These are phyloP conservation scores for Raddia distichophylla DNA, from an alignment of 176 grass and related monocot genomes.

Conservation along the genomic window DNA sequence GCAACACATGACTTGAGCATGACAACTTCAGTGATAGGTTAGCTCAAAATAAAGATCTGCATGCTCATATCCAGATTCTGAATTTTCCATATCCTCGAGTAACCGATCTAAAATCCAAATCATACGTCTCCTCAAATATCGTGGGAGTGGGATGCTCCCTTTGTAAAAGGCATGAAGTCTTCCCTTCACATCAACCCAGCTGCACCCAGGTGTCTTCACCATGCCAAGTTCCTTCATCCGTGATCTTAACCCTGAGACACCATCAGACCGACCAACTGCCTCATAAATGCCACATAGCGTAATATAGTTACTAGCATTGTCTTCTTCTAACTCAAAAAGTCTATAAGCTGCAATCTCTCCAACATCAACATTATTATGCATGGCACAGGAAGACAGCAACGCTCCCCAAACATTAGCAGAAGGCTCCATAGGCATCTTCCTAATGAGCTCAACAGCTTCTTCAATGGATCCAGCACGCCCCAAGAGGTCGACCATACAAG, in stretches of 20 bases:
- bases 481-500: slow-evolving; percentile 71
- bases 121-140: slow-evolving; percentile 41
- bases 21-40: neutral
- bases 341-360: slow-evolving; percentile 65
- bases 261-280: slow-evolving; percentile 39
- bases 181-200: slow-evolving; percentile 59
- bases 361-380: slow-evolving; percentile 53
- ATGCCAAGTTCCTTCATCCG: slow-evolving; percentile 71
- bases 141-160: slow-evolving; percentile 41
- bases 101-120: slow-evolving; percentile 46
- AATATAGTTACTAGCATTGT: slow-evolving; percentile 64
- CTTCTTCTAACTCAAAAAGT: slow-evolving; percentile 62
- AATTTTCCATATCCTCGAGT: slow-evolving; percentile 34
- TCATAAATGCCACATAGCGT: slow-evolving; percentile 64
- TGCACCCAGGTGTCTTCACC: slow-evolving; percentile 65
- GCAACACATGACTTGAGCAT: neutral
- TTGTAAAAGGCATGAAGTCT: slow-evolving; percentile 56
- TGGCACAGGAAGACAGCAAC: slow-evolving; percentile 52
- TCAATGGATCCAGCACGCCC: slow-evolving; percentile 50
- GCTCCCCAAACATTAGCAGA: slow-evolving; percentile 58
- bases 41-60: neutral
- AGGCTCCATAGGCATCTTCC: slow-evolving; percentile 56
- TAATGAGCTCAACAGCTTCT: slow-evolving; percentile 53
- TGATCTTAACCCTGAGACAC: slow-evolving; percentile 53
- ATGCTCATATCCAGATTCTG: slow-evolving; percentile 29